A percentile compares a stretch with the other conserved stretches of the same genome.
phyloP scores from a whole-genome alignment of 257 asterid genomes.

The Fraxinus excelsior region DNA sequence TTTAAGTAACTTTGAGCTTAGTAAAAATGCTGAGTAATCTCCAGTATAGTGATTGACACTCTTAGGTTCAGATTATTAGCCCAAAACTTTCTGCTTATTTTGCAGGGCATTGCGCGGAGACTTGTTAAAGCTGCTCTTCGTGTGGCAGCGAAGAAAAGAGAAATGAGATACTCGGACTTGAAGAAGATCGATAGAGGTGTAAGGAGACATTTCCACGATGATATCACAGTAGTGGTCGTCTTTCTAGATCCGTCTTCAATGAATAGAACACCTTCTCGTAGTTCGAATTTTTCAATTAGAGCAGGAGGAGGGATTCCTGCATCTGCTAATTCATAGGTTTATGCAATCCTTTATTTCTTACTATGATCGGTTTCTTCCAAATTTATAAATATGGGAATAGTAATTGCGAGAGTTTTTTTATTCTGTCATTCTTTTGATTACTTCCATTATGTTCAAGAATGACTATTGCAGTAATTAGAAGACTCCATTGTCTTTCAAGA shows the following conservation, averaged over 20 bases:
- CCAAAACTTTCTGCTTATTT: background rate
- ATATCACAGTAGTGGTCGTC: conserved; percentile 79
- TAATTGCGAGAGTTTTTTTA: background rate
- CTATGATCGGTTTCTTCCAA: background rate
- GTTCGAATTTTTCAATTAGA: conserved; percentile 48
- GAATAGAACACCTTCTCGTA: conserved; percentile 33
- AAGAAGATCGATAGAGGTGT: conserved; percentile 89
- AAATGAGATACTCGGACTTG: conserved; percentile 85
- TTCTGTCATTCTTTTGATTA: background rate
- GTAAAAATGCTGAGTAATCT: background rate
- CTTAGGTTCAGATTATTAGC: background rate
- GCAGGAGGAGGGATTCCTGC: conserved; percentile 49
- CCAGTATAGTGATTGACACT: too few species aligned
- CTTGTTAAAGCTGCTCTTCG: conserved; percentile 77
- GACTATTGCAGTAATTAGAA: background rate
- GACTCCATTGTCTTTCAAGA: too few species aligned
- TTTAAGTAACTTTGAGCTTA: background rate
- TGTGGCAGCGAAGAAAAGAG: conserved; percentile 90
- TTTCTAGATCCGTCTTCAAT: conserved; percentile 51
- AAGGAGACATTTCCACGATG: conserved; percentile 98
- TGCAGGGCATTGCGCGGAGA: conserved; percentile 79
- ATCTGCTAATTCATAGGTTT: conserved; percentile 33
- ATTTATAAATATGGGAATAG: conserved; percentile 1
- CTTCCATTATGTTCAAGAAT: background rate
- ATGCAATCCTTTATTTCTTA: conserved; percentile 1